These are phyloP conservation scores for Sphaerobolus stellatus DNA, from an alignment of 1,284 basidiomycete genomes.

Conservation along the genomic window DNA sequence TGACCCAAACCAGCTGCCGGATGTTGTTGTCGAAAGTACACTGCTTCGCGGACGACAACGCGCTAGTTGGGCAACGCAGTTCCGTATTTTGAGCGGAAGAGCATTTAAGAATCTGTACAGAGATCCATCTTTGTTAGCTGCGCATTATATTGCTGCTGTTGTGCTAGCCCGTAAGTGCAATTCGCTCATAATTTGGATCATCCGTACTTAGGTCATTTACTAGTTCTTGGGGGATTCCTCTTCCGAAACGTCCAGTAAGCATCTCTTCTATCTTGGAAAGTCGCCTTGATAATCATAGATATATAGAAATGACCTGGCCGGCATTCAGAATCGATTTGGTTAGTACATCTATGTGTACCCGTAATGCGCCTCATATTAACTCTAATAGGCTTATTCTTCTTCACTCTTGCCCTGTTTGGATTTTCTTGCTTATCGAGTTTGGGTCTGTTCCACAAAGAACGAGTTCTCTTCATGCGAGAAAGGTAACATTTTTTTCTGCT, in stretches of 20 bases:
- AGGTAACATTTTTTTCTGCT: constrained; percentile 50
- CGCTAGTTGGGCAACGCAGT: constrained; percentile 87
- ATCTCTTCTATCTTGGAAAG: constrained; percentile 10
- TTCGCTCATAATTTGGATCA: background rate
- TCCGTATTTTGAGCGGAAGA: constrained; percentile 87
- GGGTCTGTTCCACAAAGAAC: constrained; percentile 90
- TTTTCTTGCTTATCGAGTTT: constrained; percentile 94
- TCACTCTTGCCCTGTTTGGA: constrained; percentile 91
- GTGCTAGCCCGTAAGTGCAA: constrained; percentile 69
- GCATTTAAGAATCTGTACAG: constrained; percentile 99
- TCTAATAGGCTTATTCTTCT: constrained; percentile 87
- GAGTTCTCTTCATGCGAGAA: constrained; percentile 95
- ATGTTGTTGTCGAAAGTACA: constrained; percentile 64
- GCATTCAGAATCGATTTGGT: constrained; percentile 90
- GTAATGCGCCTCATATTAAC: constrained; percentile 6
- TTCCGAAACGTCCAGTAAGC: constrained; percentile 74
- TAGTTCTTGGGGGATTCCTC: constrained; percentile 81
- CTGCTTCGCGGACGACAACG: constrained; percentile 77
- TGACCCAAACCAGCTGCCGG: constrained; percentile 50
- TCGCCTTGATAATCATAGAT: constrained; percentile 21
- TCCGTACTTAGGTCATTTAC: background rate
- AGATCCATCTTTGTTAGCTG: constrained; percentile 86
- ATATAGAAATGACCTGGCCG: constrained; percentile 82
- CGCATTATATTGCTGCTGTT: constrained; percentile 88
- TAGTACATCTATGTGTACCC: constrained; percentile 28